Evolutionary conservation across 306 rosid species (phyloP).

Genomic region (cucumber (Cucumis sativus)): Cucumber_9930_V3 NC_026656.2:910501-911000

Average conservation of each 20-base stretch:
- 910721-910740: not conserved
- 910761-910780: not conserved
- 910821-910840: not conserved
- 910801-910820: not conserved
- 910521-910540: not conserved
- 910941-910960: not conserved
- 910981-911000: not conserved
- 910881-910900: not conserved
- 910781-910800: not conserved
- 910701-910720: not conserved
- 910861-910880: not conserved
- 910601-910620: constrained; percentile 20
- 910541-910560: constrained; percentile 46
- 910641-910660: constrained; percentile 1
- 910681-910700: not conserved
- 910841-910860: not conserved
- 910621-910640: not conserved
- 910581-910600: constrained; percentile 63
- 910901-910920: not conserved
- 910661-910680: not conserved
- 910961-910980: not conserved
- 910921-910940: not conserved
- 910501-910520: not conserved
- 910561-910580: constrained; percentile 70
- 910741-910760: not conserved